A percentile compares a stretch with the other conserved stretches of the same genome.
phyloP scores from a whole-genome alignment of 352 stramenopile species.

The Globisporangium canariense region DNA sequence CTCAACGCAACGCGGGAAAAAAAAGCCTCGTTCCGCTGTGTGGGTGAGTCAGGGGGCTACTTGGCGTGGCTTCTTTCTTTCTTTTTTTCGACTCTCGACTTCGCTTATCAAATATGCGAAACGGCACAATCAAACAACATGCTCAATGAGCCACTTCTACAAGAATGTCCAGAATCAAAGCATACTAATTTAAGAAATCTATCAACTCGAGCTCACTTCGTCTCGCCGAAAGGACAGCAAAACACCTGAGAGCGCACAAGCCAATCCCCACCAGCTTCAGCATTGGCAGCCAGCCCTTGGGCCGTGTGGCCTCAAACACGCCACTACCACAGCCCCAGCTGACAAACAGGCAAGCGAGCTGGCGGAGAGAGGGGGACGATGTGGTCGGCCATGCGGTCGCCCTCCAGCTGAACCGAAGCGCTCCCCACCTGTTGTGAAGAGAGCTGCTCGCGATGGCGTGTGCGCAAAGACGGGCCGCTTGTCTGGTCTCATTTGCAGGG shows the following conservation, averaged over 20 bases:
- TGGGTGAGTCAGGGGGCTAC: slow-evolving; percentile 4
- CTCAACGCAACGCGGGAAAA: slow-evolving; percentile 1
- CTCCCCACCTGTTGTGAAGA: slow-evolving; percentile 11
- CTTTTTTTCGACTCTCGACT: not conserved
- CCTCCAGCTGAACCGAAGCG: slow-evolving; percentile 9
- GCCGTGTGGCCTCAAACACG: not conserved
- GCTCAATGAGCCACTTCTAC: no score
- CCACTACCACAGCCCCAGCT: no score
- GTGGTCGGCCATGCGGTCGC: not conserved
- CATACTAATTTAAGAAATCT: not conserved
- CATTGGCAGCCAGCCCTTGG: no score
- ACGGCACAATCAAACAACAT: no score
- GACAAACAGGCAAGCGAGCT: no score
- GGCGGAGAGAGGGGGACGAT: not conserved
- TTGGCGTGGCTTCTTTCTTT: not conserved
- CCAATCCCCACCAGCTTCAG: no score
- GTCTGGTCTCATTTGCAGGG: slow-evolving; percentile 8
- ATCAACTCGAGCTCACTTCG: not conserved
- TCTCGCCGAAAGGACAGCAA: not conserved
- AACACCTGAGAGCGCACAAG: no score
- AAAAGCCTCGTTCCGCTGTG: not conserved
- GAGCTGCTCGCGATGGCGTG: slow-evolving; percentile 6
- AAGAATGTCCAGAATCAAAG: not conserved
- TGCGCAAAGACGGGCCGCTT: slow-evolving; percentile 4
- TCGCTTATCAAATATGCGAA: not conserved